A percentile compares a stretch with the other conserved stretches of the same genome.
These are phyloP conservation scores for Apiotrichum siamense DNA, from an alignment of 1,284 basidiomycete species.

Conservation along the genomic window DNA sequence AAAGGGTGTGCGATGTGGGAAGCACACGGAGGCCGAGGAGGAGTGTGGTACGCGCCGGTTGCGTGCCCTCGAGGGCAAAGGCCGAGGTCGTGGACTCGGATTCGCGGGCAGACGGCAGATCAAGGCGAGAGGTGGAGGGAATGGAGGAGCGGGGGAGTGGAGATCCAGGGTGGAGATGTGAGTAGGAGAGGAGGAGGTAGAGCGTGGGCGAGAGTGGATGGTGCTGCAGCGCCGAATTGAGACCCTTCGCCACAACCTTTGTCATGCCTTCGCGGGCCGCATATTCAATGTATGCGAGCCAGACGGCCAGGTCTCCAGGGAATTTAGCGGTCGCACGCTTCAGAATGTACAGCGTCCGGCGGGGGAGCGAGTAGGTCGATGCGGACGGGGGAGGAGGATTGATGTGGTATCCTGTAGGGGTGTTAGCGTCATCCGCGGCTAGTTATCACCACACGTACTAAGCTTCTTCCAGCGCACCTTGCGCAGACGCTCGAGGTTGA, in stretches of 20 bases:
- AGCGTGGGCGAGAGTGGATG: constrained; percentile 73
- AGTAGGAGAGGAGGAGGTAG: constrained; percentile 78
- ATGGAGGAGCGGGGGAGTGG: constrained; percentile 55
- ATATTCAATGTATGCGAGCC: constrained; percentile 81
- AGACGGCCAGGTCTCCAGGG: constrained; percentile 76
- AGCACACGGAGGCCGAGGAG: constrained; percentile 80
- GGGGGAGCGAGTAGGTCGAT: constrained; percentile 74
- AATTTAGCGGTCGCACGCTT: constrained; percentile 84
- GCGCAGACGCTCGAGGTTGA: constrained; percentile 73
- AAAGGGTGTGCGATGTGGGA: constrained; percentile 63
- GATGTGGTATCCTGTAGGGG: constrained; percentile 35
- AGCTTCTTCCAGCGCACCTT: constrained; percentile 66
- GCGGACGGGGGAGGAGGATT: constrained; percentile 56
- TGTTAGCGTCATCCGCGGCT: background rate
- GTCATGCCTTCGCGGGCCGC: constrained; percentile 74
- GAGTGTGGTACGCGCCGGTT: constrained; percentile 70
- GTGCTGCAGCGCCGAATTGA: constrained; percentile 68
- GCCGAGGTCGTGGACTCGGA: constrained; percentile 11
- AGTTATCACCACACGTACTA: constrained; percentile 48
- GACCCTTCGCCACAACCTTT: constrained; percentile 66
- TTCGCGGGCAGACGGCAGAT: constrained; percentile 21
- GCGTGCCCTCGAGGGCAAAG: constrained; percentile 44
- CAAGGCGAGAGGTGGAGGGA: constrained; percentile 31
- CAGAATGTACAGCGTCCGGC: constrained; percentile 80
- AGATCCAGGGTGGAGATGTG: constrained; percentile 67